These are phyloP conservation scores for Neonectria faginata DNA, from an alignment of 2,329 filamentous ascomycete genomes.

Conservation along the genomic window DNA sequence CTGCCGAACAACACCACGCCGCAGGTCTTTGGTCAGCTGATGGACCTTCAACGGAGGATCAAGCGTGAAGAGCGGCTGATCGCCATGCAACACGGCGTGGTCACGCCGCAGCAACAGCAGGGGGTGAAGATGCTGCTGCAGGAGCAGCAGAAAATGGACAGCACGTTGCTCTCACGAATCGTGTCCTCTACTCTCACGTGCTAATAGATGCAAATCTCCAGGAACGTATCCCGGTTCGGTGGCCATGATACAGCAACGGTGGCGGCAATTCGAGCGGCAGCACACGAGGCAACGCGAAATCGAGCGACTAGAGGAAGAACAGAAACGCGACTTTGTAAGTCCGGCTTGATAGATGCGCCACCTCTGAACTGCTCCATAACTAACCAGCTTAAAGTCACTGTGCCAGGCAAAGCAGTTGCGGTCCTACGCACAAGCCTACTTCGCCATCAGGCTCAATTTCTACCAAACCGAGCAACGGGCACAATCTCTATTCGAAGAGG, in stretches of 20 bases:
- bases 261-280: not conserved
- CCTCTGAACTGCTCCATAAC: too few relatives aligned
- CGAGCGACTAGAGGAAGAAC: not conserved
- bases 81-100: not conserved
- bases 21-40: not conserved
- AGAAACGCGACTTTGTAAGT: not conserved
- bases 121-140: not conserved
- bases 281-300: not conserved
- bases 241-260: not conserved
- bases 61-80: not conserved
- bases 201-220: not conserved
- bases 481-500: not conserved
- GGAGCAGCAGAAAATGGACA: not conserved
- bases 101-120: not conserved
- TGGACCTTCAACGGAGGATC: not conserved
- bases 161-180: not conserved
- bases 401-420: not conserved
- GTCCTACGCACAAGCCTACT: not conserved
- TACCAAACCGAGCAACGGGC: not conserved
- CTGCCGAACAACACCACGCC: not conserved
- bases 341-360: not conserved
- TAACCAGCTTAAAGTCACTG: not conserved
- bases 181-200: not conserved
- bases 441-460: not conserved
- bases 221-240: not conserved